Percentiles rank a stretch among this genome's conserved stretches.
These are phyloP conservation scores for Penicillium maclennaniae DNA, from an alignment of 495 filamentous ascomycete genomes.

Conservation along the genomic window DNA sequence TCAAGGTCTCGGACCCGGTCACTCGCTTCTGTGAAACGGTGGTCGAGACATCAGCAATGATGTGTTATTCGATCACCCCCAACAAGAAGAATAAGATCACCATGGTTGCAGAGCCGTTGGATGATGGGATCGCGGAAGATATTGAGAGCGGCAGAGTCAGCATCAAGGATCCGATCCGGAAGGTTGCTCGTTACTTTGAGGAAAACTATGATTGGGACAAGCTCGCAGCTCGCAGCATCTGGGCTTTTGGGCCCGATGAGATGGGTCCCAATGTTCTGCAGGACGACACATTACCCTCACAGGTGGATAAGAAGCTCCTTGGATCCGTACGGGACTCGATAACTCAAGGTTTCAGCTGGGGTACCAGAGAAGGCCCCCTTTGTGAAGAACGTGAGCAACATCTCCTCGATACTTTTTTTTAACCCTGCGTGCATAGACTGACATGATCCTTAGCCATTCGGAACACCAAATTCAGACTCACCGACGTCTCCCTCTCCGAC, in stretches of 20 bases:
- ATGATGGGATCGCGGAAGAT: slow-evolving; percentile 91
- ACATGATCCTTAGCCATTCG: slow-evolving; percentile 65
- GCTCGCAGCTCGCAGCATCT: slow-evolving; percentile 89
- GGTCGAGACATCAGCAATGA: slow-evolving; percentile 94
- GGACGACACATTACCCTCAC: slow-evolving; percentile 87
- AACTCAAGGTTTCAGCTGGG: slow-evolving; percentile 94
- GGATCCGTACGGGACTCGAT: slow-evolving; percentile 84
- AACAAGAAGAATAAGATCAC: slow-evolving; percentile 99
- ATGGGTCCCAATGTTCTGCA: slow-evolving; percentile 93
- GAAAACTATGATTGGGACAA: slow-evolving; percentile 97
- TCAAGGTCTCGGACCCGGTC: slow-evolving; percentile 96
- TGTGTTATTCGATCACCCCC: slow-evolving; percentile 94
- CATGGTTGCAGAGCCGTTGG: slow-evolving; percentile 93
- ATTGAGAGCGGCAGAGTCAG: slow-evolving; percentile 87
- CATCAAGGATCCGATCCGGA: slow-evolving; percentile 89
- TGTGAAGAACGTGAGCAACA: slow-evolving; percentile 90
- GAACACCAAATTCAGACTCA: slow-evolving; percentile 92
- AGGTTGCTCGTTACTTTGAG: slow-evolving; percentile 95
- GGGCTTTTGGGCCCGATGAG: slow-evolving; percentile 97
- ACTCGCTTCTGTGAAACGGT: slow-evolving; percentile 97
- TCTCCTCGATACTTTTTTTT: slow-evolving; percentile 4
- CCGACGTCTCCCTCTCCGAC: slow-evolving; percentile 78
- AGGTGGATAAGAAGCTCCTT: slow-evolving; percentile 89
- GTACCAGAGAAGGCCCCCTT: slow-evolving; percentile 86
- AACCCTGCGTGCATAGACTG: neutral